phyloP scores from a whole-genome alignment of 768 basidiomycete genomes.

The Macrolepiota fuliginosa region DNA sequence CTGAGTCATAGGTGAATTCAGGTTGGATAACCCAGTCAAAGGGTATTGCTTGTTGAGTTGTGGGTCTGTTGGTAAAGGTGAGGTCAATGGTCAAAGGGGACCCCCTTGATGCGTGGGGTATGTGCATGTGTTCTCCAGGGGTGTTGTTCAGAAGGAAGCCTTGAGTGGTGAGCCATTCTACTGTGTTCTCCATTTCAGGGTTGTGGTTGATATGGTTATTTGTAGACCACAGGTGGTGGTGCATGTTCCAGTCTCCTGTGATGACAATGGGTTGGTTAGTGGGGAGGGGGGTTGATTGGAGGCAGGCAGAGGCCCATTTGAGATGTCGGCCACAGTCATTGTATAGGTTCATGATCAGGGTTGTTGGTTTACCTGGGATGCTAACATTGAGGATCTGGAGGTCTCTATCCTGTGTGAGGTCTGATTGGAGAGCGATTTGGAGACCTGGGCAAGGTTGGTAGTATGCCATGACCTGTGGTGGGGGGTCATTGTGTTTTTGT shows the following conservation, averaged over 20 bases:
- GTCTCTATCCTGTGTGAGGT: conserved; percentile 21
- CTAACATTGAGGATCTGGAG: conserved; percentile 22
- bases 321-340: conserved; percentile 11
- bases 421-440: conserved; percentile 20
- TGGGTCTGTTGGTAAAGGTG: conserved; percentile 16
- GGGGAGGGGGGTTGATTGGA: conserved; percentile 1
- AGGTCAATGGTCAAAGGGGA: conserved; percentile 20
- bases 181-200: conserved; percentile 11
- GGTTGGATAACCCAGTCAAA: conserved; percentile 20
- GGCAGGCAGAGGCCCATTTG: background rate
- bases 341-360: conserved; percentile 23
- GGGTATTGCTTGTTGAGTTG: conserved; percentile 9
- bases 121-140: conserved; percentile 19
- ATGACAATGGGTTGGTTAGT: conserved; percentile 17
- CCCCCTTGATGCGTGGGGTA: background rate
- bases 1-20: conserved; percentile 15
- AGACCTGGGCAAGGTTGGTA: conserved; percentile 16
- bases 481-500: background rate
- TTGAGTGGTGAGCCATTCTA: conserved; percentile 17
- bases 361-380: conserved; percentile 15
- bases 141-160: conserved; percentile 17
- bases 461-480: conserved; percentile 21
- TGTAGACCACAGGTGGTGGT: conserved; percentile 20
- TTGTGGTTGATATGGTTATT: background rate
- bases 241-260: conserved; percentile 24